Evolutionary conservation across 2,329 filamentous ascomycete genomes (phyloP), one percentile per base, ranked within the genome.

Genomic region (Corinectria fuckeliana): DNA sequence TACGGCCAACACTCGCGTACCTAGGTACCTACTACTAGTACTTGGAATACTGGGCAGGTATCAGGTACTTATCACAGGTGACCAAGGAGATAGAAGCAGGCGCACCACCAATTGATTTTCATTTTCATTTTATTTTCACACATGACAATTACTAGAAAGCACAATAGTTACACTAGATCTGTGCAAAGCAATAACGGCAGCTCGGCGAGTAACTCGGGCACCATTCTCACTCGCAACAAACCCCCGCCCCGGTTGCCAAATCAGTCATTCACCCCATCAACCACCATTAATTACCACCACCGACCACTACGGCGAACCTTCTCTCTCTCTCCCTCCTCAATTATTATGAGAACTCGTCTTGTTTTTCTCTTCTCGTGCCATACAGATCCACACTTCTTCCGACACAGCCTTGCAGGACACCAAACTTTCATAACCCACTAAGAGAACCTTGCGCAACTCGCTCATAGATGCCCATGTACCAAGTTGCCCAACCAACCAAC

Each of bases 401-500:
- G 18, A 7, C 6, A 20, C n/a, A n/a, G n/a, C n/a, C n/a, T n/a
- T n/a, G n/a, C n/a, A 18, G 25, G 11, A 41, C 10, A 23, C 21
- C 25, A 36, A 39, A 44, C 58, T 34, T 62, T 58, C 50, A 2
- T 32, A 18, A 18, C 6, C 16, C n/a, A 20, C 54, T 51, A 50
- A 49, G 41, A 42, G 38, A 49, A 45, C 44, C 42, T 52, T 41
- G 51, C 23, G 23, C 52, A 34, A 54, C 23, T 41, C 32, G 16
- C 32, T 16, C 7, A 16, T n/a, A 34, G 13, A 7, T 34, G 9
- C 14, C n/a, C n/a, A n/a, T n/a, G 49, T 30, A 44, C 44, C 25
- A 10, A 60, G 66, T 68, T 67, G 57, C 61, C 65, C 47, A 65
- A 68, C 67, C 63, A 68, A 67, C 66, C 62, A 58, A 48, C 50